Evolutionary conservation across 306 rosid species (phyloP), one percentile per base, ranked within the genome.

Genomic region (Morella rubra): DNA sequence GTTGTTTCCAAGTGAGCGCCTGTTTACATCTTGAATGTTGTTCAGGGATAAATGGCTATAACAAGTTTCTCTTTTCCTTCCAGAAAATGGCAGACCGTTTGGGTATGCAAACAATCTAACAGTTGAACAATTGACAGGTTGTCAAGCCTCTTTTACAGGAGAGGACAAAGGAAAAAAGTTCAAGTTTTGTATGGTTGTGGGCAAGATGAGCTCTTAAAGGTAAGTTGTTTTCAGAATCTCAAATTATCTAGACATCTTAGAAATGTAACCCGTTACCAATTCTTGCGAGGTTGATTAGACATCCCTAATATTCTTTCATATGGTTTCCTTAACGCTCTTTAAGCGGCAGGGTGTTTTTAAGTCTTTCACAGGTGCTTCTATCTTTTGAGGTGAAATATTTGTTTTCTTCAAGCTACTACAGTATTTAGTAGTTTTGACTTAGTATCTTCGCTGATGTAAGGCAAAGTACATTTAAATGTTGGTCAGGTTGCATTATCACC

Each of bases 81-180:
- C 5, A 13, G n/a, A 3, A 1, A 19, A 22, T 41, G 10, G 6
- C 37, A 27, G 46, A 49, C 12, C 44, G 53, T n/a, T 27, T 69
- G 53, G 44, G 70, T 5, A 64, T 72, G 45, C 64, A 24, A 62
- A 56, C 64, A 69, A 24, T 68, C 54, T 78, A 75, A 69, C 69
- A 58, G 71, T 45, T 22, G 56, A 47, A 22, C 66, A 72, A 37
- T 85, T 66, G 8, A 42, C 89, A 93, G 98, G 99, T 91, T 73
- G 97, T 95, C 84, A 92, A 89, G 86, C 99, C 99, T 69, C 99
- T 95, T 71, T 86, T 95, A 79, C 99, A 95, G 82, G 99, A 95
- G 82, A 90, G 97, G 80, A 95, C 99, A 5, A 5, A 89, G 92
- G 77, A 92, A 75, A 85, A 95, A 95, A 71, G 83, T 92, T 76